Percentiles rank a stretch among this genome's conserved stretches.
These are phyloP conservation scores for Wallacemonas sp. DNA, from an alignment of 208 protist genomes.

Conservation along the genomic window DNA sequence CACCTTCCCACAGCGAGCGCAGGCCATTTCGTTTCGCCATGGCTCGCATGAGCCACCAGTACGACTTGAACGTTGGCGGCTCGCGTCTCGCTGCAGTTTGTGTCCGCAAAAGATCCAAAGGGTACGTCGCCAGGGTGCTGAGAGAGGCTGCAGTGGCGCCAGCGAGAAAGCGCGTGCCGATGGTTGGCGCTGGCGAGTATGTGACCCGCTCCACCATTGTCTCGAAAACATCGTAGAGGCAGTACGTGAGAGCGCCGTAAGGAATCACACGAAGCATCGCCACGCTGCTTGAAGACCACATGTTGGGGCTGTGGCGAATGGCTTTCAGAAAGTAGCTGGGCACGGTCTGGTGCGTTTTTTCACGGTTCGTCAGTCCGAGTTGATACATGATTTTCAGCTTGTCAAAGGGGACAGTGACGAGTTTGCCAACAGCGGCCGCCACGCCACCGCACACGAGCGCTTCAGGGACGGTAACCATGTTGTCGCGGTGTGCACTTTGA, in stretches of 20 bases:
- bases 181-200: constrained; percentile 68
- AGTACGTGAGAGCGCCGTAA: constrained; percentile 93
- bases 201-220: constrained; percentile 58
- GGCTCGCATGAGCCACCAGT: constrained; percentile 74
- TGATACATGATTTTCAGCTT: constrained; percentile 94
- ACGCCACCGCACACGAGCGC: constrained; percentile 88
- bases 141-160: constrained; percentile 85
- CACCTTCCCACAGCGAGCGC: constrained; percentile 71
- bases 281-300: constrained; percentile 89
- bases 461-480: constrained; percentile 68
- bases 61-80: constrained; percentile 59
- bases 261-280: constrained; percentile 93
- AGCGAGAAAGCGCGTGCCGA: constrained; percentile 78
- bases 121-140: constrained; percentile 87
- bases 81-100: constrained; percentile 48
- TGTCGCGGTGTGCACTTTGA: constrained; percentile 33
- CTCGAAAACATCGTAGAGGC: constrained; percentile 92
- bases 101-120: constrained; percentile 92
- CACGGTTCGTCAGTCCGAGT: constrained; percentile 51
- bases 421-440: constrained; percentile 88
- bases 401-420: constrained; percentile 91
- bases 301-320: constrained; percentile 61
- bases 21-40: constrained; percentile 59
- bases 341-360: constrained; percentile 22
- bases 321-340: background rate